phyloP scores from a whole-genome alignment of 768 basidiomycete genomes.

The Mrakia frigida region DNA sequence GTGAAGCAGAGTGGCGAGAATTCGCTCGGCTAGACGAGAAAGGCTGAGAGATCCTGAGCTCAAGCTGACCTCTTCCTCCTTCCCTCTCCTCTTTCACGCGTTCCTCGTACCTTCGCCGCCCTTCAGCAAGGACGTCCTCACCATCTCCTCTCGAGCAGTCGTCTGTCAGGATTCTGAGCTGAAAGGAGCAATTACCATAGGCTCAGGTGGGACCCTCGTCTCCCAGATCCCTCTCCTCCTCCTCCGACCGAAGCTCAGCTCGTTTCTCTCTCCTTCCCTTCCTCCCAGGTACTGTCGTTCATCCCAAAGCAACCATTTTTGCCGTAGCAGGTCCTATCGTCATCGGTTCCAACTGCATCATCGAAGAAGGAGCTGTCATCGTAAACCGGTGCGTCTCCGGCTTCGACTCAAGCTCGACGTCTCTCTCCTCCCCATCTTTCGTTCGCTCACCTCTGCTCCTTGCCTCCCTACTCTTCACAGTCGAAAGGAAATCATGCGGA shows the following conservation, averaged over 20 bases:
- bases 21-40: background rate
- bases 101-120: background rate
- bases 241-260: background rate
- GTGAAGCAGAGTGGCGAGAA: background rate
- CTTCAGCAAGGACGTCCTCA: conserved; percentile 74
- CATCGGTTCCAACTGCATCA: conserved; percentile 78
- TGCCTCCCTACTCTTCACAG: conserved; percentile 15
- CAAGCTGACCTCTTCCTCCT: background rate
- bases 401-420: conserved; percentile 2
- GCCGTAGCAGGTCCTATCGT: conserved; percentile 86
- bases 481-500: conserved; percentile 75
- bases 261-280: too few relatives aligned
- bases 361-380: conserved; percentile 85
- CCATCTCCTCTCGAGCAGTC: conserved; percentile 82
- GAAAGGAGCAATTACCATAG: conserved; percentile 89
- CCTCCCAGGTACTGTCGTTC: conserved; percentile 68
- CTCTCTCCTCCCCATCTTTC: background rate
- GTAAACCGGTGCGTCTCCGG: conserved; percentile 64
- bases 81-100: background rate
- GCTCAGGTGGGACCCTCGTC: conserved; percentile 53
- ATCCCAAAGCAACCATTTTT: conserved; percentile 89
- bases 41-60: background rate
- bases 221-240: background rate
- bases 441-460: conserved; percentile 41
- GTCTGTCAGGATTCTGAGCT: conserved; percentile 92